These are phyloP conservation scores for Puccinia triticina DNA, from an alignment of 1,284 basidiomycete genomes.

Conservation along the genomic window DNA sequence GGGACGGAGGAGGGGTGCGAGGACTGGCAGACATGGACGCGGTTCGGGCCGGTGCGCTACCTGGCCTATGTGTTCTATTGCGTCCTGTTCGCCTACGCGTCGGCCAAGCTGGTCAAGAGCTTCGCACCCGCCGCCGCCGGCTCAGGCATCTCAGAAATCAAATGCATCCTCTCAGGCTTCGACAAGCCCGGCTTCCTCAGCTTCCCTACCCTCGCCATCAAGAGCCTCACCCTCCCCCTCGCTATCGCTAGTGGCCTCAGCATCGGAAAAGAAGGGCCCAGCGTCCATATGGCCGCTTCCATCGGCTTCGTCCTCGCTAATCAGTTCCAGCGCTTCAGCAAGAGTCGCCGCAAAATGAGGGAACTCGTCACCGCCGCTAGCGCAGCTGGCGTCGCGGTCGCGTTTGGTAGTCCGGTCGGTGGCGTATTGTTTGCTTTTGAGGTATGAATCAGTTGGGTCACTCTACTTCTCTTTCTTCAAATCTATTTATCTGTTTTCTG, in stretches of 20 bases:
- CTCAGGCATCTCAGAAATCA: slow-evolving; percentile 98
- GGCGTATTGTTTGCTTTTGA: slow-evolving; percentile 86
- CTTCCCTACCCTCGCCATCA: slow-evolving; percentile 84
- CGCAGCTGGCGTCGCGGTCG: slow-evolving; percentile 95
- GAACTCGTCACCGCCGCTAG: slow-evolving; percentile 93
- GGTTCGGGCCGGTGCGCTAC: slow-evolving; percentile 75
- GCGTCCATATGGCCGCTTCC: slow-evolving; percentile 94
- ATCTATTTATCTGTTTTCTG: neutral
- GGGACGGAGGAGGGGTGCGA: slow-evolving; percentile 71
- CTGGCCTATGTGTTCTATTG: slow-evolving; percentile 84
- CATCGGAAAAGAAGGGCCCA: slow-evolving; percentile 97
- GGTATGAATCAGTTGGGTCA: slow-evolving; percentile 57
- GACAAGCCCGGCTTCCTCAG: slow-evolving; percentile 93
- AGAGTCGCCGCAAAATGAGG: slow-evolving; percentile 84
- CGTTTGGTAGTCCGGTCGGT: slow-evolving; percentile 95
- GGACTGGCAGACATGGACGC: slow-evolving; percentile 92
- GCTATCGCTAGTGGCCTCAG: slow-evolving; percentile 97
- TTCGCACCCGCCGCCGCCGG: slow-evolving; percentile 95
- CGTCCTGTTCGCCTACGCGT: slow-evolving; percentile 78
- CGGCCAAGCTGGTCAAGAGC: slow-evolving; percentile 82
- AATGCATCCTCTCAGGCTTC: slow-evolving; percentile 96
- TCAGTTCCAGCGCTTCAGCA: slow-evolving; percentile 77
- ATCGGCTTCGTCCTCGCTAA: slow-evolving; percentile 85
- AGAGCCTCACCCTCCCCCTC: slow-evolving; percentile 85
- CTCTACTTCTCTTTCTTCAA: slow-evolving; percentile 6